Evolutionary conservation across 495 filamentous ascomycete species (phyloP).

Genomic region (Penicillium chermesinum): DNA sequence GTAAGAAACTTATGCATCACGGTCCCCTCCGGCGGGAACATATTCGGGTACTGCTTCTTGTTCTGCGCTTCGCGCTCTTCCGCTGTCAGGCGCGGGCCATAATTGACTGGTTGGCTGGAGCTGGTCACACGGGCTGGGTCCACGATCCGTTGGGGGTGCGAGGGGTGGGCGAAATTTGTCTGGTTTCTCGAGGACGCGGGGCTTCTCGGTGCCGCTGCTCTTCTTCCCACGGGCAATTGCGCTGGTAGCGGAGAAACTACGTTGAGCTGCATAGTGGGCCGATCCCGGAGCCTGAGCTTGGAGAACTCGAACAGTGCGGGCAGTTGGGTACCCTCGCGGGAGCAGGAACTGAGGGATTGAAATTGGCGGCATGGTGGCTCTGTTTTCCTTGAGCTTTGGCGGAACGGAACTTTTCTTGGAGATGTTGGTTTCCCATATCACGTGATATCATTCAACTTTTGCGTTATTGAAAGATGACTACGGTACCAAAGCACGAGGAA

Average conservation of each 20-base stretch:
- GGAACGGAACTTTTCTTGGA: background rate
- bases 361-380: conserved; percentile 12
- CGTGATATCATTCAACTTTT: too few relatives aligned
- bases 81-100: conserved; percentile 60
- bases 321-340: conserved; percentile 35
- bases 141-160: conserved; percentile 62
- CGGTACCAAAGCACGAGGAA: too few relatives aligned
- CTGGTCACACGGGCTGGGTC: conserved; percentile 26
- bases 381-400: background rate
- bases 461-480: too few relatives aligned
- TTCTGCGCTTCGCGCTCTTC: conserved; percentile 57
- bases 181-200: conserved; percentile 68
- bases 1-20: conserved; percentile 72
- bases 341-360: conserved; percentile 40
- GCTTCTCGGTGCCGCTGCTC: conserved; percentile 32
- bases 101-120: conserved; percentile 42
- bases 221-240: conserved; percentile 7
- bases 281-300: conserved; percentile 6
- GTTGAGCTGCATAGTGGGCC: conserved; percentile 4
- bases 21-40: conserved; percentile 71
- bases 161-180: conserved; percentile 80
- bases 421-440: background rate
- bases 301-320: conserved; percentile 25
- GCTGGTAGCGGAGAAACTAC: conserved; percentile 25
- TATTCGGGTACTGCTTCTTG: conserved; percentile 68